phyloP scores from a whole-genome alignment of 768 basidiomycete species.

The Russula lepida region DNA sequence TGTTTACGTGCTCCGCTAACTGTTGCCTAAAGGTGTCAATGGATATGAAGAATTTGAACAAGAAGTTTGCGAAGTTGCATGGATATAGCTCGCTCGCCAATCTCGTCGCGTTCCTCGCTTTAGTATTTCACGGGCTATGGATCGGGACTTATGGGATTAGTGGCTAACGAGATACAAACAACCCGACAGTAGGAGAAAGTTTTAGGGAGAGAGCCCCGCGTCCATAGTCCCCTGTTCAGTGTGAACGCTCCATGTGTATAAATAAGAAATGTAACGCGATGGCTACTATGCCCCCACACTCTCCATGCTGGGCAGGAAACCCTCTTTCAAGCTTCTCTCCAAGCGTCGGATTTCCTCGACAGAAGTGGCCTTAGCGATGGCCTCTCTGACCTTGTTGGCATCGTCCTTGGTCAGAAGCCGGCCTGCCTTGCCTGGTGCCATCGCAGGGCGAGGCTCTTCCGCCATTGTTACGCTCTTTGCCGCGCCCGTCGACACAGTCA shows the following conservation, averaged over 20 bases:
- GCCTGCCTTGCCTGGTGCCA: slow-evolving; percentile 59
- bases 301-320: slow-evolving; percentile 73
- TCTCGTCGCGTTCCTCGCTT: slow-evolving; percentile 47
- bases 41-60: slow-evolving; percentile 62
- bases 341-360: slow-evolving; percentile 81
- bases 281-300: slow-evolving; percentile 59
- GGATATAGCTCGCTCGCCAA: slow-evolving; percentile 64
- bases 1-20: slow-evolving; percentile 9
- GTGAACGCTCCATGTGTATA: background rate
- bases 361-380: slow-evolving; percentile 85
- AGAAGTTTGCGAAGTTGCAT: slow-evolving; percentile 57
- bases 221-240: slow-evolving; percentile 1
- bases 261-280: slow-evolving; percentile 9
- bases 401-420: slow-evolving; percentile 89
- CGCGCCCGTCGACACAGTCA: slow-evolving; percentile 58
- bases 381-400: slow-evolving; percentile 76
- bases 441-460: slow-evolving; percentile 67
- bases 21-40: slow-evolving; percentile 43
- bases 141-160: slow-evolving; percentile 47
- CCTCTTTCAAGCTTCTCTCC: slow-evolving; percentile 76
- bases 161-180: slow-evolving; percentile 18
- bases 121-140: slow-evolving; percentile 65
- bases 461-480: slow-evolving; percentile 56
- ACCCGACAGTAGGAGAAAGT: background rate
- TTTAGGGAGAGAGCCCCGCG: background rate